Conservation (phyloP, 163 green algal species). For the Prototheca cutis region DNA sequence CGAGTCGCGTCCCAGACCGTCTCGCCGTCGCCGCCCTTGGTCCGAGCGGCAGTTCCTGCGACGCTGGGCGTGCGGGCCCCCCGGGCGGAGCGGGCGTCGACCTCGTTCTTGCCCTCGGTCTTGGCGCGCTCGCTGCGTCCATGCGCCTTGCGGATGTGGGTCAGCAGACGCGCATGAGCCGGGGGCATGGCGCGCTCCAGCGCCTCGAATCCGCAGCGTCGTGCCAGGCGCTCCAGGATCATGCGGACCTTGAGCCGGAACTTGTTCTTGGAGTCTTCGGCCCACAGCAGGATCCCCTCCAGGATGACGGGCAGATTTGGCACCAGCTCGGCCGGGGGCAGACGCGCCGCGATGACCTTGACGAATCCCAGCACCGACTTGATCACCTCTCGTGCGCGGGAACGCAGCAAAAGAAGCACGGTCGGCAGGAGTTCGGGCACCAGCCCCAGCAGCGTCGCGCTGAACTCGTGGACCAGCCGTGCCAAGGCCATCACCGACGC, state of each 20-base stretch:
- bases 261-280: slow-evolving; percentile 90
- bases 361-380: slow-evolving; percentile 88
- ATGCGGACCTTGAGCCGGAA: slow-evolving; percentile 90
- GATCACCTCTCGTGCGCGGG: slow-evolving; percentile 78
- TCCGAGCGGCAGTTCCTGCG: too few species aligned
- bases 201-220: slow-evolving; percentile 70
- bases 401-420: slow-evolving; percentile 77
- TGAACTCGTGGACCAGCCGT: slow-evolving; percentile 87
- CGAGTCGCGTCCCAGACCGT: neutral
- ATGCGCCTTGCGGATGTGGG: slow-evolving; percentile 73
- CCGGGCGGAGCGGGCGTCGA: neutral
- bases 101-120: neutral
- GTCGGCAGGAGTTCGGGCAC: slow-evolving; percentile 62
- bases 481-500: slow-evolving; percentile 69
- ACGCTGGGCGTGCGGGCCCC: too few species aligned
- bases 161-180: slow-evolving; percentile 69
- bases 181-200: slow-evolving; percentile 66
- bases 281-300: slow-evolving; percentile 85
- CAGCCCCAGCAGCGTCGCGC: slow-evolving; percentile 32
- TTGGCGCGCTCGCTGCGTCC: neutral
- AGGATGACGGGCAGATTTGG: slow-evolving; percentile 61
- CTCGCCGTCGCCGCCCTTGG: too few species aligned
- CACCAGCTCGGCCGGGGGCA: slow-evolving; percentile 62
- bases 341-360: slow-evolving; percentile 73
- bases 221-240: slow-evolving; percentile 82